These are phyloP conservation scores for Zymoseptoria crescenta DNA, from an alignment of 2,329 filamentous ascomycete species.

Conservation along the genomic window DNA sequence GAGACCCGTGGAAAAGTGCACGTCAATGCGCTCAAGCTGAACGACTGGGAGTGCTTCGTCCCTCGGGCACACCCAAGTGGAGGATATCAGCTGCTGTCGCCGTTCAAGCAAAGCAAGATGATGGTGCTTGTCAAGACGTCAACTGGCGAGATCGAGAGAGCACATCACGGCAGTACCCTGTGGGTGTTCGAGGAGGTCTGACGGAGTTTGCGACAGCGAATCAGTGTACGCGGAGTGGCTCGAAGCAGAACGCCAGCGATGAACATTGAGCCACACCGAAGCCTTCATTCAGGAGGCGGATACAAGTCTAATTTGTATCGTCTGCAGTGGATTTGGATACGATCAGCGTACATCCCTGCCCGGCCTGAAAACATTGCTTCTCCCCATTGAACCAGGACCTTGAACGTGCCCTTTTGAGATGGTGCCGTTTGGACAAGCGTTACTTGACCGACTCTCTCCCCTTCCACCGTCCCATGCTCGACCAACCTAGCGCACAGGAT, in stretches of 20 bases:
- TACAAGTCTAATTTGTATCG: too few species aligned
- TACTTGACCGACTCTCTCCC: too few species aligned
- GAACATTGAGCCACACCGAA: too few species aligned
- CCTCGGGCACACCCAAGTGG: neutral
- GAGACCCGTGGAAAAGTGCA: neutral
- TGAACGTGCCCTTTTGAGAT: too few species aligned
- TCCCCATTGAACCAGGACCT: too few species aligned
- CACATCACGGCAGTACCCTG: neutral
- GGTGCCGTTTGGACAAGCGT: too few species aligned
- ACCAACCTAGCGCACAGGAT: too few species aligned
- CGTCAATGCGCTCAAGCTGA: neutral
- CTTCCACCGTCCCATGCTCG: too few species aligned
- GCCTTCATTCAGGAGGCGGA: too few species aligned
- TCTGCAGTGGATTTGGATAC: too few species aligned
- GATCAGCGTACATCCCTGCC: too few species aligned
- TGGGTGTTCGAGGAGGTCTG: neutral
- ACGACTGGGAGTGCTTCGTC: neutral
- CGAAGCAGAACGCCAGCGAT: neutral
- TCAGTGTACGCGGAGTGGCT: neutral
- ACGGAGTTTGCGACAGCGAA: constrained; percentile 47
- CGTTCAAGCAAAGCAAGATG: neutral
- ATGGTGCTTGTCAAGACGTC: neutral
- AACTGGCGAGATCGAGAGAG: neutral
- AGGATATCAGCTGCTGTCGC: neutral
- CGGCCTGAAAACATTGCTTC: too few species aligned